These are phyloP conservation scores for Fraxinus sp. DNA, from an alignment of 305 asterid species.

Conservation along the genomic window DNA sequence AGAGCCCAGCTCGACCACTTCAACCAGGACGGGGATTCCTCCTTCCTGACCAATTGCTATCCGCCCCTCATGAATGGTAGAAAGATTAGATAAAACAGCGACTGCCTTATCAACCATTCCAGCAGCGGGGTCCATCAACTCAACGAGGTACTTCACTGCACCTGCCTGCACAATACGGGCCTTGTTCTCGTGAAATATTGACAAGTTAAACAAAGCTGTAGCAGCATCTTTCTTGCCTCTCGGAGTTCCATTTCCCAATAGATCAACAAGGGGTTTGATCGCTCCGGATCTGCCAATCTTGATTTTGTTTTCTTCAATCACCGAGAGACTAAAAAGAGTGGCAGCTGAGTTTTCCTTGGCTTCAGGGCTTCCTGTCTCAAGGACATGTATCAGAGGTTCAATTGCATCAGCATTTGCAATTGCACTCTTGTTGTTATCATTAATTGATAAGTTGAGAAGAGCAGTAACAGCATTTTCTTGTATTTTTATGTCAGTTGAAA, in stretches of 20 bases:
- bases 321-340: constrained; percentile 86
- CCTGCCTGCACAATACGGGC: constrained; percentile 87
- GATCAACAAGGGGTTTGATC: constrained; percentile 72
- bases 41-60: constrained; percentile 69
- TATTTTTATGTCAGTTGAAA: constrained; percentile 49
- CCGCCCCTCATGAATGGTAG: constrained; percentile 79
- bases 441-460: constrained; percentile 81
- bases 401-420: constrained; percentile 81
- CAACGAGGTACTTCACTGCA: constrained; percentile 81
- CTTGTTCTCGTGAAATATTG: constrained; percentile 76
- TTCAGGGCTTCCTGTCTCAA: constrained; percentile 70
- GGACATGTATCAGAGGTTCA: constrained; percentile 79
- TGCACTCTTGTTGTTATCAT: constrained; percentile 78
- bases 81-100: constrained; percentile 85
- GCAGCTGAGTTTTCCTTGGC: constrained; percentile 93
- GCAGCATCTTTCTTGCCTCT: constrained; percentile 93
- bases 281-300: constrained; percentile 86
- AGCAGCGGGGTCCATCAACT: constrained; percentile 87
- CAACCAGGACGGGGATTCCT: constrained; percentile 77
- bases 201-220: constrained; percentile 79
- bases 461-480: constrained; percentile 91
- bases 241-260: constrained; percentile 83
- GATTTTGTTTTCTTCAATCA: constrained; percentile 69
- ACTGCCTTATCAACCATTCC: constrained; percentile 95
- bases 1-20: constrained; percentile 89